These are phyloP conservation scores for Hypoxylon lienhwacheense DNA, from an alignment of 495 filamentous ascomycete genomes.

Conservation along the genomic window DNA sequence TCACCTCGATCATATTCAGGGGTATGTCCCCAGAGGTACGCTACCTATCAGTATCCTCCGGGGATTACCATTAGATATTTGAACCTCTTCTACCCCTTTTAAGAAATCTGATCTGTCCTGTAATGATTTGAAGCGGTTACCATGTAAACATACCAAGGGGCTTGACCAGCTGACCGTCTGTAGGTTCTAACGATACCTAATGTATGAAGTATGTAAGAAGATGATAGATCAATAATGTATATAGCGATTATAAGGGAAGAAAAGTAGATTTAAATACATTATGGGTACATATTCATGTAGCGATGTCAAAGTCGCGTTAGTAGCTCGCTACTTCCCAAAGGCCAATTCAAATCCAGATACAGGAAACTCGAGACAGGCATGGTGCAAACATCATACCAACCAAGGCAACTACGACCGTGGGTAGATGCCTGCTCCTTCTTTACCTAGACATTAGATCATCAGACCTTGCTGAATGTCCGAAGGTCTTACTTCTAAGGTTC, in stretches of 20 bases:
- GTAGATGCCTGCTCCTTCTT: conserved; percentile 3
- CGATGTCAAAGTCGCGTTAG: conserved; percentile 6
- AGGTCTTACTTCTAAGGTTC: conserved; percentile 21
- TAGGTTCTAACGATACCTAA: too few relatives aligned
- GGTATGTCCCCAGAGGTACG: too few relatives aligned
- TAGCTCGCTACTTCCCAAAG: conserved; percentile 19
- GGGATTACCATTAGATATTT: too few relatives aligned
- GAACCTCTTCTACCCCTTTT: too few relatives aligned
- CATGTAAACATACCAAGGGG: too few relatives aligned
- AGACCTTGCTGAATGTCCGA: conserved; percentile 9
- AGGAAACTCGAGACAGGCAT: too few relatives aligned
- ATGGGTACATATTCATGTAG: conserved; percentile 3
- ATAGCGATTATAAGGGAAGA: conserved; percentile 15
- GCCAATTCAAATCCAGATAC: conserved; percentile 1
- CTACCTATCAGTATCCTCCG: too few relatives aligned
- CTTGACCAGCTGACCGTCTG: too few relatives aligned
- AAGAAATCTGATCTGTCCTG: too few relatives aligned
- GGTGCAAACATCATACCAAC: conserved; percentile 10
- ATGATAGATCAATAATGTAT: neutral
- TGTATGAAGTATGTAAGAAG: neutral
- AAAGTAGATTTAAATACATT: too few relatives aligned
- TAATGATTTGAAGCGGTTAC: too few relatives aligned
- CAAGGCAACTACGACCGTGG: conserved; percentile 6
- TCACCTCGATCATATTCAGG: too few relatives aligned
- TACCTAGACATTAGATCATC: neutral